Evolutionary conservation across 805 yeast genomes (phyloP).

Genomic region (Cyberlindnera americana): DNA sequence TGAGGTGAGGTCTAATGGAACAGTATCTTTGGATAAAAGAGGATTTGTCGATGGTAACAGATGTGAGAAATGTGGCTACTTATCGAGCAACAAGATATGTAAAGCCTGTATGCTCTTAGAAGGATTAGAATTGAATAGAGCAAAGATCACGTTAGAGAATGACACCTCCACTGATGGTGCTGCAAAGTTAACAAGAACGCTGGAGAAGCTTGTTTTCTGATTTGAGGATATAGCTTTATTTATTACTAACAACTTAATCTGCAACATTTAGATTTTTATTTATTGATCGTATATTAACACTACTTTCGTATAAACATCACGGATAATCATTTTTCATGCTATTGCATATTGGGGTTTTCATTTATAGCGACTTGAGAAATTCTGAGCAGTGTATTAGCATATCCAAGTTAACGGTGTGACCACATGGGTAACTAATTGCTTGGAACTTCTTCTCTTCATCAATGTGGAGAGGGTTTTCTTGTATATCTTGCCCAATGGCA

Average conservation of each 20-base stretch:
- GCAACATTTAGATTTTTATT: no score
- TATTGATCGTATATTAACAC: no score
- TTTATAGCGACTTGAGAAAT: background rate
- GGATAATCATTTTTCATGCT: no score
- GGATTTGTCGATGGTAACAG: constrained; percentile 59
- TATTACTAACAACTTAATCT: no score
- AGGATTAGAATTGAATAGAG: constrained; percentile 74
- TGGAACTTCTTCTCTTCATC: constrained; percentile 9
- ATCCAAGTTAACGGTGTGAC: constrained; percentile 19
- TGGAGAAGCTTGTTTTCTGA: constrained; percentile 63
- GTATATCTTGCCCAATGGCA: background rate
- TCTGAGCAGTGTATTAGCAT: constrained; percentile 15
- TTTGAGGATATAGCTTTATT: background rate
- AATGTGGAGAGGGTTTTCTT: constrained; percentile 1
- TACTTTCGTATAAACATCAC: no score
- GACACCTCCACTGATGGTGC: constrained; percentile 57
- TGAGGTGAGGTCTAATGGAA: constrained; percentile 58
- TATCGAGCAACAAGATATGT: constrained; percentile 84
- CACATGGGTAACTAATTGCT: constrained; percentile 16
- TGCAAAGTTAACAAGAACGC: constrained; percentile 54
- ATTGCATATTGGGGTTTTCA: no score
- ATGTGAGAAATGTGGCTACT: constrained; percentile 88
- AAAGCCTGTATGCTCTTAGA: constrained; percentile 89
- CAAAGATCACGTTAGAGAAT: constrained; percentile 56
- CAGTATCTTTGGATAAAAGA: constrained; percentile 42